phyloP scores from a whole-genome alignment of 2,329 filamentous ascomycete genomes.

The Pseudocercospora crystallina region DNA sequence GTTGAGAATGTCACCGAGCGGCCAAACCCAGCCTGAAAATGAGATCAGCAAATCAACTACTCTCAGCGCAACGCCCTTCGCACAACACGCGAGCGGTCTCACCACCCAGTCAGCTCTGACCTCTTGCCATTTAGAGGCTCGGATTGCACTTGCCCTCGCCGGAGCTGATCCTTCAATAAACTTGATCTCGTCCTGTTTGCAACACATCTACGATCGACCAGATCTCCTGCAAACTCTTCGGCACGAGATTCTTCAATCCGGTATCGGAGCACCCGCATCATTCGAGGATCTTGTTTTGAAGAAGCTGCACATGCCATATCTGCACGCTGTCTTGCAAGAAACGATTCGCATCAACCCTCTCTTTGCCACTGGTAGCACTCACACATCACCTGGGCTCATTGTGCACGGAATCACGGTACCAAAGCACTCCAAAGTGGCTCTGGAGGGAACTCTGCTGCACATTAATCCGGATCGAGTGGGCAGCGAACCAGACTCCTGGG shows the following conservation, averaged over 20 bases:
- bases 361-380: constrained; percentile 9
- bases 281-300: constrained; percentile 16
- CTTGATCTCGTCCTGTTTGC: constrained; percentile 17
- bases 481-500: constrained; percentile 6
- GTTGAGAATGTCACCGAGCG: constrained; percentile 1
- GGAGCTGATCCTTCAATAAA: constrained; percentile 21
- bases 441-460: not conserved
- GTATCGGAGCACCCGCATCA: not conserved
- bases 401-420: not conserved
- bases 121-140: constrained; percentile 8
- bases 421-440: not conserved
- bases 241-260: constrained; percentile 13
- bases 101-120: not conserved
- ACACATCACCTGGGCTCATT: constrained; percentile 4
- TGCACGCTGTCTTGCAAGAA: constrained; percentile 20
- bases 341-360: constrained; percentile 14
- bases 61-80: not conserved
- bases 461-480: constrained; percentile 8
- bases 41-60: not conserved
- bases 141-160: constrained; percentile 18
- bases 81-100: not conserved
- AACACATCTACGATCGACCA: constrained; percentile 17
- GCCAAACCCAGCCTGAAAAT: not conserved
- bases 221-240: constrained; percentile 18
- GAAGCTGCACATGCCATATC: constrained; percentile 11